These are phyloP conservation scores for Blastocystis sp. DNA, from an alignment of 352 stramenopile species.

Conservation along the genomic window DNA sequence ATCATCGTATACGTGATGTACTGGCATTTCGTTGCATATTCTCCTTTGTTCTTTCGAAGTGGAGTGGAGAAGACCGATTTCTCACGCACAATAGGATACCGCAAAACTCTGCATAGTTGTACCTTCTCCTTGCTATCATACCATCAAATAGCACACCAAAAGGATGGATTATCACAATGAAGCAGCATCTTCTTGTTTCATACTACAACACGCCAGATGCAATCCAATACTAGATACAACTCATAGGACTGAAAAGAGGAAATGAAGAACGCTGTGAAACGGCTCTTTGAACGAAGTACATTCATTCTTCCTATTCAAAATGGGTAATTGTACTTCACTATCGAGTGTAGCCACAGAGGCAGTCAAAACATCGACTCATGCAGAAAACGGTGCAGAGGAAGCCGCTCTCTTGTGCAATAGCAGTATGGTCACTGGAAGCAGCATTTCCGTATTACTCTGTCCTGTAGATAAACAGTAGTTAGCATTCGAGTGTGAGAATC, in stretches of 20 bases:
- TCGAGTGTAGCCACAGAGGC: background rate
- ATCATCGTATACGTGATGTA: background rate
- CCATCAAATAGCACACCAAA: background rate
- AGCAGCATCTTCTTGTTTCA: no score
- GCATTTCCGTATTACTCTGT: constrained; percentile 7
- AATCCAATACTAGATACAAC: background rate
- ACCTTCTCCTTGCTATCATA: background rate
- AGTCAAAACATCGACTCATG: background rate
- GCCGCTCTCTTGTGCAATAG: background rate
- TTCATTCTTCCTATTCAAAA: constrained; percentile 1
- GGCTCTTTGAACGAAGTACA: background rate
- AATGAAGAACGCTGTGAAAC: background rate
- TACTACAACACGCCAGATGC: background rate
- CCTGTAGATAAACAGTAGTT: constrained; percentile 75
- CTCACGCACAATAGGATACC: background rate
- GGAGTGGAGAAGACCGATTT: background rate
- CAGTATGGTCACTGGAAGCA: background rate
- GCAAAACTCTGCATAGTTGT: background rate
- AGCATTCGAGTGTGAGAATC: constrained; percentile 79
- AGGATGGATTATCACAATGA: no score
- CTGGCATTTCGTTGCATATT: background rate
- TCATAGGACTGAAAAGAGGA: background rate
- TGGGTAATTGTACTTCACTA: constrained; percentile 57
- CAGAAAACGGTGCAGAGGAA: constrained; percentile 62
- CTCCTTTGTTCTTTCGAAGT: background rate